Evolutionary conservation across 1,284 basidiomycete species (phyloP), one percentile per base, ranked within the genome.

Genomic region (Violaceomyces palustris): DNA sequence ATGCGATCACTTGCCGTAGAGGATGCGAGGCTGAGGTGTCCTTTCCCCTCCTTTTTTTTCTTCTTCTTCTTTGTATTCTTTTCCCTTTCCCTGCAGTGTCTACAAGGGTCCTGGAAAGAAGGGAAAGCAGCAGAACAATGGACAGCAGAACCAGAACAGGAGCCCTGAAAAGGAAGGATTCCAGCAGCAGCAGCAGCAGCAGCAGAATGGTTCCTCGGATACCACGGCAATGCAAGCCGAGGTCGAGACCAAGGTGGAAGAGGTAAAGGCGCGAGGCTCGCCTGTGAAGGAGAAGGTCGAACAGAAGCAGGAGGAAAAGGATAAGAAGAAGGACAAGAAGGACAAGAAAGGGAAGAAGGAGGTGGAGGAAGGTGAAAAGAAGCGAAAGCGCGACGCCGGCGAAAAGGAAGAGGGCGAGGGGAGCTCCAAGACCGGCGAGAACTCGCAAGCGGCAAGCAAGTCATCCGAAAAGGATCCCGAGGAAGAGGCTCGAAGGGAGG

Each of bases 321-420:
- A 6, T 7, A 31, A 31, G 29, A 14, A 6, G 29, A 17, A 6
- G 18, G 7, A 6, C 7, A 32, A 47, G 41, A 42, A 39, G 29
- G 15, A 5, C 17, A 31, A 30, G 25, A 44, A 39, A 0, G 35
- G 48, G 0, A 30, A 42, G 9, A 35, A 46, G 27, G 24, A n/a
- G 11, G 36, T 23, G 14, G n/a, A 28, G 29, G n/a, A 19, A 27
- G 39, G 10, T 0, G 26, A 24, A 6, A 34, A 39, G 15, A 44
- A 45, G 8, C 39, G 23, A 35, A 46, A 44, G 44, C 18, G 23
- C 23, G 45, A 51, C 11, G 31, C 15, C 24, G 48, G 40, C 24
- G 48, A 48, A 3, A 50, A 56, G 45, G 24, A 56, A 56, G 45
- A 30, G 53, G n/a, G n/a, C n/a, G n/a, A n/a, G n/a, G n/a, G n/a